These are phyloP conservation scores for Ambispora gerdemannii DNA, from an alignment of 192 early-diverging fungal genomes.

Conservation along the genomic window DNA sequence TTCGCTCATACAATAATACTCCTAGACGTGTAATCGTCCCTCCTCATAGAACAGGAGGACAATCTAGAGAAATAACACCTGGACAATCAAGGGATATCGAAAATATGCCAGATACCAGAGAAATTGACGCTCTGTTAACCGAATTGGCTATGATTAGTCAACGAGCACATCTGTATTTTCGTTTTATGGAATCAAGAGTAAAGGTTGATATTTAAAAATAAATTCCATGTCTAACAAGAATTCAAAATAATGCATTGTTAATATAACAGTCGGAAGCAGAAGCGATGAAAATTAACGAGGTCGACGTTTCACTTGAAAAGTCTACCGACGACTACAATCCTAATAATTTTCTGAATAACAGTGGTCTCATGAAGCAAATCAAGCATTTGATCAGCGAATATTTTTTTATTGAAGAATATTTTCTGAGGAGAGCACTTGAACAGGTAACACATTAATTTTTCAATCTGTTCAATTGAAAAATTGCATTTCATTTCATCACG, in stretches of 20 bases:
- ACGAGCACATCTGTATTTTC: constrained; percentile 69
- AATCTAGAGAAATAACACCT: not conserved
- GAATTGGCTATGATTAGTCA: constrained; percentile 85
- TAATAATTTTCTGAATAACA: constrained; percentile 52
- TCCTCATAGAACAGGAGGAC: constrained; percentile 21
- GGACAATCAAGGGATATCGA: constrained; percentile 25
- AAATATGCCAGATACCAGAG: constrained; percentile 65
- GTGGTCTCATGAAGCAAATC: constrained; percentile 58
- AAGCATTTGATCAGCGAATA: constrained; percentile 66
- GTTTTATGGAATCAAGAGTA: constrained; percentile 81
- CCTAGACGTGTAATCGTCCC: constrained; percentile 23
- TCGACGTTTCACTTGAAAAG: constrained; percentile 39
- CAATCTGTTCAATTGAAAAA: not conserved
- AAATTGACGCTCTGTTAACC: constrained; percentile 71
- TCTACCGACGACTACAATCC: constrained; percentile 46
- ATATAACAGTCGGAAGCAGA: constrained; percentile 36
- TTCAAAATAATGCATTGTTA: no score
- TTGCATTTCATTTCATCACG: not conserved
- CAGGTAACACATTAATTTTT: constrained; percentile 48
- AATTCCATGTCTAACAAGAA: no score
- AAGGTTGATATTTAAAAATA: constrained; percentile 39
- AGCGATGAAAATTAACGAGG: constrained; percentile 30
- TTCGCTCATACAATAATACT: constrained; percentile 46
- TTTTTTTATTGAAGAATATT: constrained; percentile 73
- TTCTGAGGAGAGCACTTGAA: constrained; percentile 65